Conservation (phyloP, 2,329 filamentous ascomycete species). For the Aspergillus floridensis region DNA sequence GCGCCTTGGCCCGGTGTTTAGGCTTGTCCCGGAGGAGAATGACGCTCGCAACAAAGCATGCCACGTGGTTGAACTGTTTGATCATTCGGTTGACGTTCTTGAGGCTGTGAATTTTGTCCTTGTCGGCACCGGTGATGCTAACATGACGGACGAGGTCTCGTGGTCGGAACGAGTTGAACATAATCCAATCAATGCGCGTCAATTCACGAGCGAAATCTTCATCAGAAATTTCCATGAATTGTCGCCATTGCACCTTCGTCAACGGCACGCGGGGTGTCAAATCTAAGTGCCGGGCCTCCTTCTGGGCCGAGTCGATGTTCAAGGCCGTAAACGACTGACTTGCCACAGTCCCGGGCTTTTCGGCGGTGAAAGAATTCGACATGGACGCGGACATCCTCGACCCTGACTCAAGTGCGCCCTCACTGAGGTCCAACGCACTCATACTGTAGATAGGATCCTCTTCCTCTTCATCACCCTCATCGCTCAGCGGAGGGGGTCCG, state of each 20-base stretch:
- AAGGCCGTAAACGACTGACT: constrained; percentile 45
- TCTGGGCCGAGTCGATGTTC: constrained; percentile 69
- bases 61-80: constrained; percentile 82
- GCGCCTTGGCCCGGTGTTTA: constrained; percentile 84
- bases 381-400: constrained; percentile 39
- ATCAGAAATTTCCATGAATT: constrained; percentile 81
- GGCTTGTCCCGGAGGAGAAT: constrained; percentile 89
- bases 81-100: constrained; percentile 94
- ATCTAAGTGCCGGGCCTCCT: constrained; percentile 69
- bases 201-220: constrained; percentile 87
- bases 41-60: constrained; percentile 79
- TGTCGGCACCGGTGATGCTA: constrained; percentile 59
- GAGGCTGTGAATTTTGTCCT: constrained; percentile 64
- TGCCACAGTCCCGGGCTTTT: constrained; percentile 39
- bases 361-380: constrained; percentile 40
- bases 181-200: constrained; percentile 95
- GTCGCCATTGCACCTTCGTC: constrained; percentile 83
- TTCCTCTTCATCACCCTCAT: constrained; percentile 32
- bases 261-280: constrained; percentile 68
- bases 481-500: constrained; percentile 20
- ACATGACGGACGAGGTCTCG: constrained; percentile 92
- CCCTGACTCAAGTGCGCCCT: constrained; percentile 38
- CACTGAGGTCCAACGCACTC: constrained; percentile 40
- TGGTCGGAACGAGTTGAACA: constrained; percentile 92
- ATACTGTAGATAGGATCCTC: constrained; percentile 40